Evolutionary conservation across 2,329 filamentous ascomycete genomes (phyloP).

Genomic region (Calonectria hawksworthii): DNA sequence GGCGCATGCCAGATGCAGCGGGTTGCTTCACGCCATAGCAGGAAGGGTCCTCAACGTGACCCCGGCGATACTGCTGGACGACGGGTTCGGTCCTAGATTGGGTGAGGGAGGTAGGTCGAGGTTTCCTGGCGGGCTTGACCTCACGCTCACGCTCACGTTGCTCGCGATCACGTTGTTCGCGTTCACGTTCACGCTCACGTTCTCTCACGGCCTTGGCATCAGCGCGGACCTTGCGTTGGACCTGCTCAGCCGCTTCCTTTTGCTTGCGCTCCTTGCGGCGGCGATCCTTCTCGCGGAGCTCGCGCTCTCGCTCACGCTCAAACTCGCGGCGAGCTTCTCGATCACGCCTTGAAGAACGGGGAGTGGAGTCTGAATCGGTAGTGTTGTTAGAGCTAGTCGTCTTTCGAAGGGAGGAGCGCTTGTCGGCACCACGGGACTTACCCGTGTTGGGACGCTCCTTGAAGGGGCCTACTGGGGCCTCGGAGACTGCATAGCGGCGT

Average conservation of each 20-base stretch:
- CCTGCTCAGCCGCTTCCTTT: slow-evolving; percentile 43
- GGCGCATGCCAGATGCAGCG: slow-evolving; percentile 48
- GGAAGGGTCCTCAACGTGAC: slow-evolving; percentile 52
- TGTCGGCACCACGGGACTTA: slow-evolving; percentile 61
- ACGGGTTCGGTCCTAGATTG: slow-evolving; percentile 52
- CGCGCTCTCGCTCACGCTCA: slow-evolving; percentile 46
- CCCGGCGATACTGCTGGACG: slow-evolving; percentile 50
- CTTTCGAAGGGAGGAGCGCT: slow-evolving; percentile 49
- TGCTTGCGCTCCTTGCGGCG: slow-evolving; percentile 46
- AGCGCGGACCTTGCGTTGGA: slow-evolving; percentile 41
- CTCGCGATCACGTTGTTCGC: not conserved
- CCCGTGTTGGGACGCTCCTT: slow-evolving; percentile 68
- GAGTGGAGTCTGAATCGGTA: slow-evolving; percentile 61
- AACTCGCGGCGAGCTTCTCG: slow-evolving; percentile 42
- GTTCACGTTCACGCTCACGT: not conserved
- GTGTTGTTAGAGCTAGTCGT: slow-evolving; percentile 54
- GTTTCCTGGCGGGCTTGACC: slow-evolving; percentile 45
- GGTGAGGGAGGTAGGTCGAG: slow-evolving; percentile 47
- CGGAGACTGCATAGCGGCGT: slow-evolving; percentile 62
- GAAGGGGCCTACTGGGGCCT: slow-evolving; percentile 57
- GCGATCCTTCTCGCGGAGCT: slow-evolving; percentile 48
- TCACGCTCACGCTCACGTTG: slow-evolving; percentile 40
- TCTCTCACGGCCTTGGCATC: slow-evolving; percentile 36
- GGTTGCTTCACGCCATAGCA: slow-evolving; percentile 54
- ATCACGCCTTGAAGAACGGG: slow-evolving; percentile 49